Evolutionary conservation across 208 protist species (phyloP).

Genomic region (Acanthamoeba royreba): DNA sequence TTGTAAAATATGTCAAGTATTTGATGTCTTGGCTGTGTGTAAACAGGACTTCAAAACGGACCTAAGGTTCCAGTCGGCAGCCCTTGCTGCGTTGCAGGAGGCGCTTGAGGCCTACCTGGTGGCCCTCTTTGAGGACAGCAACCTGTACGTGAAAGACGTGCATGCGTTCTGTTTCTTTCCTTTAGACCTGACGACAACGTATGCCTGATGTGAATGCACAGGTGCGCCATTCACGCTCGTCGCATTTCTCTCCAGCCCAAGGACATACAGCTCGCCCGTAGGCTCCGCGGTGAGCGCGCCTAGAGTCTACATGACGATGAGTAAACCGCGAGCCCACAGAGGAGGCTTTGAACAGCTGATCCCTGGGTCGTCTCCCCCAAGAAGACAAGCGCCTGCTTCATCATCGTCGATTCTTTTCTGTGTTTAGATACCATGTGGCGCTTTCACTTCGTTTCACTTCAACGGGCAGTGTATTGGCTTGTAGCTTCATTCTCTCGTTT

Average conservation of each 20-base stretch:
- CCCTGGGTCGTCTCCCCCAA: too few relatives aligned
- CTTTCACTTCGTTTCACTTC: too few relatives aligned
- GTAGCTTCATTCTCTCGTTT: neutral
- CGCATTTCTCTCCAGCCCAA: slow-evolving; percentile 86
- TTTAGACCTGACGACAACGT: too few relatives aligned
- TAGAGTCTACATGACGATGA: neutral
- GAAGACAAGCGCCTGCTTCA: neutral
- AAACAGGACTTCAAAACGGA: slow-evolving; percentile 72
- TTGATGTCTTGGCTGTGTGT: neutral
- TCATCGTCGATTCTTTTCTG: neutral
- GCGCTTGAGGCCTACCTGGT: slow-evolving; percentile 90
- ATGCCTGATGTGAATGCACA: too few relatives aligned
- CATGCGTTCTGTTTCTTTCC: too few relatives aligned
- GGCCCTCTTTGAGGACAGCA: slow-evolving; percentile 89
- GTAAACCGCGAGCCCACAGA: too few relatives aligned
- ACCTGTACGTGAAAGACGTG: too few relatives aligned
- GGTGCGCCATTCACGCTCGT: slow-evolving; percentile 86
- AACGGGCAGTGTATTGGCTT: too few relatives aligned
- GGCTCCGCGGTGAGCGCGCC: neutral
- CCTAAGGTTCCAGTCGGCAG: slow-evolving; percentile 86
- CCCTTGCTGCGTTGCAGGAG: slow-evolving; percentile 87
- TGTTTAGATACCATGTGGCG: too few relatives aligned
- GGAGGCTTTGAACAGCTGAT: too few relatives aligned
- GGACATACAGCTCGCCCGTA: slow-evolving; percentile 51
- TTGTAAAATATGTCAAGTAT: neutral